Conservation (phyloP, 257 asterid genomes). For the Scutellaria galericulata region DNA sequence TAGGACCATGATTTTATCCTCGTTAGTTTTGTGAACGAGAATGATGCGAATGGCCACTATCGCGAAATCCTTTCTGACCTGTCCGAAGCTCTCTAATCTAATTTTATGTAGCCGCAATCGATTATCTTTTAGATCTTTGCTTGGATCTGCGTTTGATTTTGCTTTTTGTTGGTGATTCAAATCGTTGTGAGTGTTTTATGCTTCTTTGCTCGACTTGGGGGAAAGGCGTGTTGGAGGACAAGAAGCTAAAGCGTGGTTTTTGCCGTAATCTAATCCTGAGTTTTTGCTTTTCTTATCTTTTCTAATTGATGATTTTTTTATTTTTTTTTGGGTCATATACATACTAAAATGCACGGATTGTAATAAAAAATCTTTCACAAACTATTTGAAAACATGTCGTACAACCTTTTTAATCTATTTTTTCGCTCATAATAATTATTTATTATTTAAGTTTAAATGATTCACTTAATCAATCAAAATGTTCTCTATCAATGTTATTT, state of each 20-base stretch:
- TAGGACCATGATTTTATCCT: constrained; percentile 89
- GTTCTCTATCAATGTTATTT: too few species aligned
- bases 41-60: constrained; percentile 92
- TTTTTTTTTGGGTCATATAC: neutral
- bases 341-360: too few species aligned
- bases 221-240: constrained; percentile 67
- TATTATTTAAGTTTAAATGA: too few species aligned
- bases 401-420: too few species aligned
- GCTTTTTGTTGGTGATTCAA: neutral
- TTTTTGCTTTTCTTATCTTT: too few species aligned
- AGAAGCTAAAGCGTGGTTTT: constrained; percentile 48
- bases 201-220: constrained; percentile 15
- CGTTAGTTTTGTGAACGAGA: constrained; percentile 91
- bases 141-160: constrained; percentile 40
- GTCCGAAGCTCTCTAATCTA: constrained; percentile 46
- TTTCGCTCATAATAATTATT: too few species aligned
- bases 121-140: neutral
- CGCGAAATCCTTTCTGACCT: constrained; percentile 86
- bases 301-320: neutral
- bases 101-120: neutral
- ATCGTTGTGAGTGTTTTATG: neutral
- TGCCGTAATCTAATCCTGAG: too few species aligned
- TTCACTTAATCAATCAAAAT: too few species aligned
- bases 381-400: too few species aligned
- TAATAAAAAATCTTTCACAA: too few species aligned